A percentile compares a stretch with the other conserved stretches of the same genome.
Conservation (phyloP, 495 filamentous ascomycete species). For the Penicillium goetzii region DNA sequence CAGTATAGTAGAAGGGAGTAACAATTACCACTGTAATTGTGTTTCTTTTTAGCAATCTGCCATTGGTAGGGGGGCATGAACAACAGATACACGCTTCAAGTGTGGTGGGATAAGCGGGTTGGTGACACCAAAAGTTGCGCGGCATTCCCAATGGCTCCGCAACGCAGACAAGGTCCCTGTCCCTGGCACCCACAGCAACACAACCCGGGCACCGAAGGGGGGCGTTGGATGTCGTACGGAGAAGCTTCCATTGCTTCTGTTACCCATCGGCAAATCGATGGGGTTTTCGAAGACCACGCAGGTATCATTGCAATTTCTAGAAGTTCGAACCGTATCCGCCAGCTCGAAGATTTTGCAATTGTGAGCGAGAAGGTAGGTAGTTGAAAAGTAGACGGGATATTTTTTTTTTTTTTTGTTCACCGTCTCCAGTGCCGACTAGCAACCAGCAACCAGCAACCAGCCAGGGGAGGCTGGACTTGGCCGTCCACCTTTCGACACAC, state of each 20-base stretch:
- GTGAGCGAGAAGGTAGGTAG: background rate
- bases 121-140: slow-evolving; percentile 14
- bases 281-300: slow-evolving; percentile 13
- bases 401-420: background rate
- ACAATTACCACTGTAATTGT: background rate
- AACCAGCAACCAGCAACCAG: background rate
- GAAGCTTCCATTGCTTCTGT: slow-evolving; percentile 32
- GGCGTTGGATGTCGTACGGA: slow-evolving; percentile 7
- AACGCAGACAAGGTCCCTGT: background rate
- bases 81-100: background rate
- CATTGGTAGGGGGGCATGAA: background rate
- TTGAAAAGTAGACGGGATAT: slow-evolving; percentile 13
- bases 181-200: background rate
- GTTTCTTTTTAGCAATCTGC: background rate
- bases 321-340: slow-evolving; percentile 25
- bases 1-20: background rate
- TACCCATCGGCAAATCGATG: slow-evolving; percentile 21
- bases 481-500: background rate
- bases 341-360: slow-evolving; percentile 10
- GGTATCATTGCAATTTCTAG: slow-evolving; percentile 32
- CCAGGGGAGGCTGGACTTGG: slow-evolving; percentile 1
- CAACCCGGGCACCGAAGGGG: slow-evolving; percentile 8
- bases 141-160: slow-evolving; percentile 7
- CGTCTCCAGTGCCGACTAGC: background rate
- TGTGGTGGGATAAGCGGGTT: background rate